Conservation (phyloP, 176 grass and related monocot species). For the Phoenix roebelenii region DNA sequence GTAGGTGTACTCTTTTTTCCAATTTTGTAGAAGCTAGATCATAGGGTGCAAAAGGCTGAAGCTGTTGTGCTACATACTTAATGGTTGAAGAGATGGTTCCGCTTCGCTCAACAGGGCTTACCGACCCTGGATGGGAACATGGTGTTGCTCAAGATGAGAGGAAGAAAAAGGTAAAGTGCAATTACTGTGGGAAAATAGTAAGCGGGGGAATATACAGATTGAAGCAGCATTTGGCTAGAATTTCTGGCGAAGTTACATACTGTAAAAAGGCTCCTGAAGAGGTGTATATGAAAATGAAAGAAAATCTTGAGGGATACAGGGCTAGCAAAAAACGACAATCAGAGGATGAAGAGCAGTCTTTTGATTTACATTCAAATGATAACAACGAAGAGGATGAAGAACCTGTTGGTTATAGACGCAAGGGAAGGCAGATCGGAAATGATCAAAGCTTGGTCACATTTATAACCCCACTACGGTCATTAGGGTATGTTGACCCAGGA, state of each 20-base stretch:
- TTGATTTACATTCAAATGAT: background rate
- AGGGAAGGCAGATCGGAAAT: constrained; percentile 2
- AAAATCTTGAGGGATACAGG: constrained; percentile 3
- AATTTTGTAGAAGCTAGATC: no score
- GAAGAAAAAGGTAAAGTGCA: constrained; percentile 31
- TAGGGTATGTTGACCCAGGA: constrained; percentile 25
- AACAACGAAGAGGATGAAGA: constrained; percentile 5
- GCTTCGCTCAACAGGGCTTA: constrained; percentile 1
- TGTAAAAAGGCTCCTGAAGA: constrained; percentile 26
- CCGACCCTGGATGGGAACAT: constrained; percentile 30
- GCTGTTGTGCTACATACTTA: no score
- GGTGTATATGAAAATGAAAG: constrained; percentile 17
- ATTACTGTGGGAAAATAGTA: constrained; percentile 30
- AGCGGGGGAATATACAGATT: constrained; percentile 30
- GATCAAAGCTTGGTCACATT: constrained; percentile 12
- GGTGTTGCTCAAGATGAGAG: constrained; percentile 25
- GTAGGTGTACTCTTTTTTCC: no score
- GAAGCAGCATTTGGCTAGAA: constrained; percentile 36
- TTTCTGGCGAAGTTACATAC: constrained; percentile 29
- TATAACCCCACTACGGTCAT: constrained; percentile 14
- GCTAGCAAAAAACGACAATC: constrained; percentile 11
- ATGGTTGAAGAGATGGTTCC: no score
- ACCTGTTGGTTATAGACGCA: constrained; percentile 9
- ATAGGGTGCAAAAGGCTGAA: no score
- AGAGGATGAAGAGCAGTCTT: constrained; percentile 5